Conservation (phyloP, 2,329 filamentous ascomycete genomes). For the Beauveria sp. region DNA sequence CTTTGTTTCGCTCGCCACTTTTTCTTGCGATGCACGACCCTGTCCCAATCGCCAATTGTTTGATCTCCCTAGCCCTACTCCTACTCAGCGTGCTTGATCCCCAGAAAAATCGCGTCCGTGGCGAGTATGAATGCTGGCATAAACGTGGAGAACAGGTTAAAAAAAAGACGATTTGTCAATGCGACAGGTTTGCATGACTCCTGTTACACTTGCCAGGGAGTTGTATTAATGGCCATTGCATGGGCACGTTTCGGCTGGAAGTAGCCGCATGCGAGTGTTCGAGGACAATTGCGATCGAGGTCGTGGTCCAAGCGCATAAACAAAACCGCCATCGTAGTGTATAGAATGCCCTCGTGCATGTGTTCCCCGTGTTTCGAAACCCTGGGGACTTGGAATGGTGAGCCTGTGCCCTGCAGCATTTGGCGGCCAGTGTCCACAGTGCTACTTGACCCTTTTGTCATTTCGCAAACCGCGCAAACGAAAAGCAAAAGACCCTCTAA, state of each 20-base stretch:
- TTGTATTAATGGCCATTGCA: neutral
- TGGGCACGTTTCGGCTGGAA: conserved; percentile 7
- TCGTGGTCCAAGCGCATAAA: conserved; percentile 6
- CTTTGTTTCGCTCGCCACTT: neutral
- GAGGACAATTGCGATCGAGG: neutral
- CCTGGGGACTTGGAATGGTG: neutral
- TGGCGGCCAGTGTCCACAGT: neutral
- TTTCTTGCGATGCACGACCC: neutral
- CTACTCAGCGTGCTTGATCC: neutral
- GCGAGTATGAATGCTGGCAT: neutral
- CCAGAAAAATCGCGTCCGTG: neutral
- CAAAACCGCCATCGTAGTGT: conserved; percentile 1
- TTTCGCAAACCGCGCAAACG: neutral
- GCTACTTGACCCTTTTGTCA: conserved; percentile 2
- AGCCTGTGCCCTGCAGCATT: neutral
- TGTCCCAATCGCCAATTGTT: conserved; percentile 1
- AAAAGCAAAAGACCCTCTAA: neutral
- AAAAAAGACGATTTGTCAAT: neutral
- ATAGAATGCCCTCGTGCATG: neutral
- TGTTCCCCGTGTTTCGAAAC: conserved; percentile 6
- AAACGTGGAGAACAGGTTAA: neutral
- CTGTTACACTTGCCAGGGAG: neutral
- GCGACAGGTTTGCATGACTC: neutral
- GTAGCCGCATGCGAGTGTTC: neutral
- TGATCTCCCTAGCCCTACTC: neutral